Evolutionary conservation across 371 early-diverging fungal genomes (phyloP).

Genomic region (Zychaea mexicana): DNA sequence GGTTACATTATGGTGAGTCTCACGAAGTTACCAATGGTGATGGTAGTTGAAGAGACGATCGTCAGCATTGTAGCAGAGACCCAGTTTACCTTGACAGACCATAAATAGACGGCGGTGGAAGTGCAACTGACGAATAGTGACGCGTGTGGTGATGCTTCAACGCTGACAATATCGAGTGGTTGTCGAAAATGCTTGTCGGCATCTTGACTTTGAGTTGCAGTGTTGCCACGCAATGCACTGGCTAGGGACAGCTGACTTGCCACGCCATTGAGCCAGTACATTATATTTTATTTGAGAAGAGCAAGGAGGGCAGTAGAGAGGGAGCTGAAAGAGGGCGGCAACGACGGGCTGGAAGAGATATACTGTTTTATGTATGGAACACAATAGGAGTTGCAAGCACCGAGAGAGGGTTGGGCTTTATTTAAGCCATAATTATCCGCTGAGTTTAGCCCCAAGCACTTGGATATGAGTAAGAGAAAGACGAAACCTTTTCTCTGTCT

Average conservation of each 20-base stretch:
- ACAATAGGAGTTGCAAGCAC: too few species aligned
- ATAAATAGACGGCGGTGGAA: conserved; percentile 37
- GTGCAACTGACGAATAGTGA: conserved; percentile 50
- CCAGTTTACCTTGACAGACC: conserved; percentile 51
- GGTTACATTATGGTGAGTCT: too few species aligned
- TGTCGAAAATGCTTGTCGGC: conserved; percentile 18
- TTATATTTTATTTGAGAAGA: conserved; percentile 17
- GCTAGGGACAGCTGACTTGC: conserved; percentile 42
- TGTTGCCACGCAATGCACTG: conserved; percentile 15
- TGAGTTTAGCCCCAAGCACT: too few species aligned
- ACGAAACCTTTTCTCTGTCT: too few species aligned
- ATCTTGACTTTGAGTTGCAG: conserved; percentile 14
- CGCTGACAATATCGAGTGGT: conserved; percentile 29
- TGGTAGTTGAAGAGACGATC: too few species aligned
- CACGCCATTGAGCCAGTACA: conserved; percentile 58
- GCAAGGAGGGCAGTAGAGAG: too few species aligned
- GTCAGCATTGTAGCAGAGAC: background rate
- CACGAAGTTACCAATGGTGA: background rate
- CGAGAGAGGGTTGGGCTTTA: too few species aligned
- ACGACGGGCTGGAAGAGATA: too few species aligned
- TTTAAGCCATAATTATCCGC: too few species aligned
- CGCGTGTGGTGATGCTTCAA: conserved; percentile 43
- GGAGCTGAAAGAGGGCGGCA: too few species aligned
- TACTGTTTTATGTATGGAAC: too few species aligned
- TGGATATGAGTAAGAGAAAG: too few species aligned